phyloP scores from a whole-genome alignment of 192 early-diverging fungal genomes.

The Coemansia erecta region DNA sequence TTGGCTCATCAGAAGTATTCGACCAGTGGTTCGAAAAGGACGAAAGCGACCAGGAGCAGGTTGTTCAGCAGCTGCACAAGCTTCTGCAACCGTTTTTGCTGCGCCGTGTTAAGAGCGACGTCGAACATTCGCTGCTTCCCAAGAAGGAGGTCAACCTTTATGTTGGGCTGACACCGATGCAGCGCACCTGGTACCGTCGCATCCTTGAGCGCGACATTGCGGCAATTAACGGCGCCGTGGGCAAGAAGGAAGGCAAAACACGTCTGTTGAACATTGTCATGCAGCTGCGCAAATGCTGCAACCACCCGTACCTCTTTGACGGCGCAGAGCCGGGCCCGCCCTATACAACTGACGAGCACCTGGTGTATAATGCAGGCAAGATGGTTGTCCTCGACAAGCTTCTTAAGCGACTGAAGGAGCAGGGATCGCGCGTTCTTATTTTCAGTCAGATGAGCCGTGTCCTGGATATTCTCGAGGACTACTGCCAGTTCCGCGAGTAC shows the following conservation, averaged over 20 bases:
- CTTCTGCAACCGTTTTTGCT: conserved; percentile 74
- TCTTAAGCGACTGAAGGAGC: conserved; percentile 70
- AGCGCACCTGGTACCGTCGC: conserved; percentile 92
- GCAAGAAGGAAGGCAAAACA: conserved; percentile 84
- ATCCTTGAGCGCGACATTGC: conserved; percentile 96
- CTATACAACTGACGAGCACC: conserved; percentile 93
- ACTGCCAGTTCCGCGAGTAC: conserved; percentile 87
- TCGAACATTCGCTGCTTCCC: conserved; percentile 92
- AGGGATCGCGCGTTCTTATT: conserved; percentile 91
- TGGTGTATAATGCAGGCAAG: conserved; percentile 93
- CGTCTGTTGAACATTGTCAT: conserved; percentile 94
- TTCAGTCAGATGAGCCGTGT: conserved; percentile 99
- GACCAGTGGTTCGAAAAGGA: conserved; percentile 84
- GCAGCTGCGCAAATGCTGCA: conserved; percentile 90
- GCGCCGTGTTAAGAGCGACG: conserved; percentile 88
- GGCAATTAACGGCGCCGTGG: conserved; percentile 84
- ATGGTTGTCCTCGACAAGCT: conserved; percentile 93
- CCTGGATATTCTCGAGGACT: conserved; percentile 97
- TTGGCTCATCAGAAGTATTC: conserved; percentile 91
- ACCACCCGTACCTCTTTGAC: conserved; percentile 89
- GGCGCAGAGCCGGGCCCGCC: conserved; percentile 95
- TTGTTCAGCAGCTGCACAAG: conserved; percentile 70
- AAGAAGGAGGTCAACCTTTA: conserved; percentile 94
- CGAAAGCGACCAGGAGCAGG: conserved; percentile 56
- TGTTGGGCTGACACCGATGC: conserved; percentile 91